Conservation (phyloP, 805 yeast species). For the Candida fluviatilis region DNA sequence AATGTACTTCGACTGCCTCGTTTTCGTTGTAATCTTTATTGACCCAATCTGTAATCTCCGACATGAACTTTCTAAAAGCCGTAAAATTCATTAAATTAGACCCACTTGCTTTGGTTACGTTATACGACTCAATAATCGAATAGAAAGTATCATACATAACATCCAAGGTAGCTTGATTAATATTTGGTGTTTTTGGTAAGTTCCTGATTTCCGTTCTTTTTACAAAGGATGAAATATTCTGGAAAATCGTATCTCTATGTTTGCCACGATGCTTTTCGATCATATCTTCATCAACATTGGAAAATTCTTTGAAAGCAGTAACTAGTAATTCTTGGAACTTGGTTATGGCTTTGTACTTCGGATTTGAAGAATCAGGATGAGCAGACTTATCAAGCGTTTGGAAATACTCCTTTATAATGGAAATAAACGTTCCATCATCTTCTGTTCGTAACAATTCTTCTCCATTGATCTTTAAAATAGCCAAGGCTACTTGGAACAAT, state of each 20-base stretch:
- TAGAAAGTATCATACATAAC: conserved; percentile 83
- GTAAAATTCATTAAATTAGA: conserved; percentile 68
- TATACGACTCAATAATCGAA: conserved; percentile 64
- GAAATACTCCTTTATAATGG: conserved; percentile 80
- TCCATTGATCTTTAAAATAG: conserved; percentile 84
- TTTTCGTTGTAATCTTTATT: conserved; percentile 12
- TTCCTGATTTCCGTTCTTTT: conserved; percentile 89
- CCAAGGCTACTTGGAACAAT: conserved; percentile 88
- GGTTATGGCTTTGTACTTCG: conserved; percentile 62
- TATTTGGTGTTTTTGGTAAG: conserved; percentile 66
- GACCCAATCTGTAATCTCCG: conserved; percentile 79
- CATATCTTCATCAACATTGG: conserved; percentile 70
- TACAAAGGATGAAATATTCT: conserved; percentile 84
- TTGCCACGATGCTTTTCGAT: conserved; percentile 65
- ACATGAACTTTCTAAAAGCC: conserved; percentile 69
- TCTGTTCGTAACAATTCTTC: conserved; percentile 72
- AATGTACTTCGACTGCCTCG: conserved; percentile 11
- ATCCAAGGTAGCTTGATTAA: conserved; percentile 55
- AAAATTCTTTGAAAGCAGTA: conserved; percentile 88
- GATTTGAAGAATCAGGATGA: conserved; percentile 65
- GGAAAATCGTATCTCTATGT: conserved; percentile 72
- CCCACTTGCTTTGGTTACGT: conserved; percentile 47
- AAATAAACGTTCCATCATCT: conserved; percentile 91
- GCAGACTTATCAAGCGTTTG: conserved; percentile 72
- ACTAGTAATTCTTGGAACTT: conserved; percentile 87